Evolutionary conservation across 1,284 basidiomycete genomes (phyloP).

Genomic region (Apiotrichum veenhuisii): DNA sequence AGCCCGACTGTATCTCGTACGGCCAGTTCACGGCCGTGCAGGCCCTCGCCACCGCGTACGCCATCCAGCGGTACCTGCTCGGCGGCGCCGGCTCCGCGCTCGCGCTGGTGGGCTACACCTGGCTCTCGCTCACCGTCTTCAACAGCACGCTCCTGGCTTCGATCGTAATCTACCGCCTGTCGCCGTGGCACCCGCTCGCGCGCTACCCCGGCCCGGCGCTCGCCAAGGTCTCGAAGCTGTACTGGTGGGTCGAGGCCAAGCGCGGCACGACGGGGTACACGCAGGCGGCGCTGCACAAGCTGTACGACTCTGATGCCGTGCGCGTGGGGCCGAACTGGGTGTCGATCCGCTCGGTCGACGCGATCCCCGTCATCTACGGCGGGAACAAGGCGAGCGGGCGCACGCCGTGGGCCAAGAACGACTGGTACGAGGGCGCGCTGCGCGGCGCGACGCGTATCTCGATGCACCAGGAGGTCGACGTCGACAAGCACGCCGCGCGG

Average conservation of each 20-base stretch:
- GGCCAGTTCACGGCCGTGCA: background rate
- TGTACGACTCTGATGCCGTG: constrained; percentile 54
- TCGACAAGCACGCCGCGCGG: background rate
- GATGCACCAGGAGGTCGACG: constrained; percentile 7
- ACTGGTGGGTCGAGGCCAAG: constrained; percentile 8
- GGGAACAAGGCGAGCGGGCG: constrained; percentile 56
- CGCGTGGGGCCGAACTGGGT: constrained; percentile 82
- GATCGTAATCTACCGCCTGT: constrained; percentile 8
- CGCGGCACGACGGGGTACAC: constrained; percentile 11
- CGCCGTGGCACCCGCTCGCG: constrained; percentile 13
- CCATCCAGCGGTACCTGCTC: background rate
- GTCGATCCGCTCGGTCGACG: constrained; percentile 73
- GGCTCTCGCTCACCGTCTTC: background rate
- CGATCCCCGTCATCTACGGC: constrained; percentile 64
- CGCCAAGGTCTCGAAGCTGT: constrained; percentile 11
- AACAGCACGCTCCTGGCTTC: background rate
- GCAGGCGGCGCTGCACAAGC: constrained; percentile 5
- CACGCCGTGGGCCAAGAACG: constrained; percentile 7
- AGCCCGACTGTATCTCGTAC: constrained; percentile 5
- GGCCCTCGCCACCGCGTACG: background rate
- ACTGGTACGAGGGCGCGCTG: constrained; percentile 13
- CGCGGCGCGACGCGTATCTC: constrained; percentile 2
- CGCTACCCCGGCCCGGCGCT: constrained; percentile 4
- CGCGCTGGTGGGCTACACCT: background rate
- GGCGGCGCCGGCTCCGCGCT: background rate